A percentile compares a stretch with the other conserved stretches of the same genome.
Conservation (phyloP, 2,329 filamentous ascomycete species). For the Zymoseptoria crescenta region DNA sequence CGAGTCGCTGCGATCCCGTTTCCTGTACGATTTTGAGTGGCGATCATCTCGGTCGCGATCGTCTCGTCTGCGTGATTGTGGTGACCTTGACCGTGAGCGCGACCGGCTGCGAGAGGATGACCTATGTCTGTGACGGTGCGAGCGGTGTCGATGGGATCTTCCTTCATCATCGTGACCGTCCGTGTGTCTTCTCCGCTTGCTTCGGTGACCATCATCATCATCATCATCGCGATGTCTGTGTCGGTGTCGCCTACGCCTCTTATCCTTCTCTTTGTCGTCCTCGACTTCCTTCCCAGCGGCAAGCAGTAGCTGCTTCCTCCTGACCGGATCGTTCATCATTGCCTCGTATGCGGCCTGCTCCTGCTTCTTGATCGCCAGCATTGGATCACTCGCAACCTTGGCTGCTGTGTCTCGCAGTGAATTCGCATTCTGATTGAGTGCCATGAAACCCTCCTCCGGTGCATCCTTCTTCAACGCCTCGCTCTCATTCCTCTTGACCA, state of each 20-base stretch:
- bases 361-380: constrained; percentile 87
- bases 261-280: constrained; percentile 21
- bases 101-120: constrained; percentile 14
- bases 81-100: constrained; percentile 17
- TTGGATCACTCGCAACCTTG: constrained; percentile 84
- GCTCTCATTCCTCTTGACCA: constrained; percentile 73
- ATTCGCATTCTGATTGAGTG: constrained; percentile 53
- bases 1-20: constrained; percentile 13
- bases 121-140: constrained; percentile 24
- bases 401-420: constrained; percentile 69
- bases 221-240: constrained; percentile 24
- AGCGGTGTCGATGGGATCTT: constrained; percentile 24
- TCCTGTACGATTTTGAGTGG: background rate
- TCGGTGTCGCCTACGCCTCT: constrained; percentile 21
- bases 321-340: constrained; percentile 70
- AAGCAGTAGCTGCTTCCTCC: constrained; percentile 58
- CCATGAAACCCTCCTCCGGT: constrained; percentile 46
- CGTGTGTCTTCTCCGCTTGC: constrained; percentile 15
- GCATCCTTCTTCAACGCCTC: constrained; percentile 69
- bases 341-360: constrained; percentile 50
- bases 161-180: constrained; percentile 24
- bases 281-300: constrained; percentile 30
- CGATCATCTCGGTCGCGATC: constrained; percentile 2
- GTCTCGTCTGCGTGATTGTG: constrained; percentile 16
- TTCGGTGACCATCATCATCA: constrained; percentile 23